Base-by-base conservation (phyloP, 1,284 basidiomycete species). In the Baeospora myosura region DNA sequence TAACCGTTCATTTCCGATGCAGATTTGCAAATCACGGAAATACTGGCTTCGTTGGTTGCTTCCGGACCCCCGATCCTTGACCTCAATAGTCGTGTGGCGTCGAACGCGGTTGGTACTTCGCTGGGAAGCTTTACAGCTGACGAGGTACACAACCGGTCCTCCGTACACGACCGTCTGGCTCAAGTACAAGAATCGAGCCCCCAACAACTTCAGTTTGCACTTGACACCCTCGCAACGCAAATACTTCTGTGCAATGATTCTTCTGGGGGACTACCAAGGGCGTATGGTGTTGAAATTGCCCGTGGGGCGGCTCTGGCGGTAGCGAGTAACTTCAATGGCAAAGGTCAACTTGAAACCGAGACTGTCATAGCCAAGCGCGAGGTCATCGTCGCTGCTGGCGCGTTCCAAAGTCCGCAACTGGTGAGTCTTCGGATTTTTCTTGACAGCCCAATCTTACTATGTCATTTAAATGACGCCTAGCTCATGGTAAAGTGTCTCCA, bases 181-280 rank as follows among this genome's bases (percentile, higher is more conserved):
- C 26, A 28, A 14, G 53, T 54, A 5, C 17, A 47, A n/a, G 28
- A 46, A 3, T 31, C 40, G 2, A 42, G 38, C 20, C 10, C 28
- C n/a, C 44, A 42, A 5, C 45, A 38, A 3, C 47, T 56, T 8
- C 34, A 41, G 0, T 52, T 55, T 32, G 26, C 44, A 2, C 31
- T 52, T 5, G 52, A 57, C 28, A 57, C 55, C 3, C 41, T 57
- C 3, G 46, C 39, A 26, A 52, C 41, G 38, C 53, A 45, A 50
- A 49, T 48, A 42, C 48, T 34, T 40, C 32, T 36, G 44, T 50
- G 38, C 29, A 38, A 48, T 16, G 32, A 23, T 16, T 32, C 24
- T 7, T 24, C 41, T 26, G 46, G 42, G 14, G 18, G 14, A 8
- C n/a, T 38, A 12, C 42, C 42, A 2, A 38, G 38, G 14, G 46